phyloP scores from a whole-genome alignment of 345 rosid genomes.

The Citrus trifoliata region DNA sequence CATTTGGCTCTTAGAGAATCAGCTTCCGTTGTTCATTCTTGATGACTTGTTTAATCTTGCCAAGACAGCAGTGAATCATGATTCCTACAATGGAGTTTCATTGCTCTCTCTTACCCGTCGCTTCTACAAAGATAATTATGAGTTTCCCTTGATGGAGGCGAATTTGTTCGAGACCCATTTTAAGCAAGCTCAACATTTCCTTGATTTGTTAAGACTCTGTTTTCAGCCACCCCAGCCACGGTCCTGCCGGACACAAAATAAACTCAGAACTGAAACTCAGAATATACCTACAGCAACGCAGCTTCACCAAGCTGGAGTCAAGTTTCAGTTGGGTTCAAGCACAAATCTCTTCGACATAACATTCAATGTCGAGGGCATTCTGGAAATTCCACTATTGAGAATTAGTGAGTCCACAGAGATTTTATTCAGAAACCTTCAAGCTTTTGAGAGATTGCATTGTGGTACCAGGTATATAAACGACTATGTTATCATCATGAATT shows the following conservation, averaged over 20 bases:
- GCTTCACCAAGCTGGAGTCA: background rate
- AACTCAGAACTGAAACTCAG: background rate
- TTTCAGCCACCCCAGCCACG: background rate
- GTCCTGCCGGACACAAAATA: background rate
- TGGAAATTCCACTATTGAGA: background rate
- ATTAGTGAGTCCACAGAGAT: background rate
- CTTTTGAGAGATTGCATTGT: background rate
- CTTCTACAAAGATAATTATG: too few species aligned
- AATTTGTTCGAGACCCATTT: background rate
- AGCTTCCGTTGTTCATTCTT: constrained; percentile 25
- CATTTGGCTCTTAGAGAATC: constrained; percentile 29
- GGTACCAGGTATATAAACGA: background rate
- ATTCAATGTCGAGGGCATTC: background rate
- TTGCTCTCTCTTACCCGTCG: too few species aligned
- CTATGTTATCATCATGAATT: constrained; percentile 7
- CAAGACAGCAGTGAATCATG: too few species aligned
- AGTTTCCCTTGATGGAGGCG: background rate
- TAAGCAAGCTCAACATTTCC: background rate
- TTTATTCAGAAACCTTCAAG: background rate
- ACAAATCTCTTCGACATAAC: background rate
- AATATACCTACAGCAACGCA: background rate
- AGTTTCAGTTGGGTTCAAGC: background rate
- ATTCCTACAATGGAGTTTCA: too few species aligned
- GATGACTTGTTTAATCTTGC: constrained; percentile 2
- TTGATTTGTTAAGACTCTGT: constrained; percentile 1